Evolutionary conservation across 2,329 filamentous ascomycete species (phyloP).

Genomic region (Hirsutella thompsonii): DNA sequence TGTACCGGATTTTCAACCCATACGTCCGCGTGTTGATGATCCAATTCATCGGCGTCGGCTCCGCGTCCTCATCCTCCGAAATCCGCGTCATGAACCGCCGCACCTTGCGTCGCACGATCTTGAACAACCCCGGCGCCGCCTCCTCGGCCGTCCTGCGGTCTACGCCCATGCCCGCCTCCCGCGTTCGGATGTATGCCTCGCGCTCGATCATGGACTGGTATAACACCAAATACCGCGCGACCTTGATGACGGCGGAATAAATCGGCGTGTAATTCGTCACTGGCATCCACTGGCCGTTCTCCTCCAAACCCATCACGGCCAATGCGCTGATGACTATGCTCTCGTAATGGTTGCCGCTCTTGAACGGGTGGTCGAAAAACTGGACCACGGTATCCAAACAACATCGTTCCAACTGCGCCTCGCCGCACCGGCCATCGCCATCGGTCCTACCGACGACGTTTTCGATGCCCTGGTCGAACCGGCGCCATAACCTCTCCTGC

Average conservation of each 20-base stretch:
- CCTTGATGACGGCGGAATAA: constrained; percentile 8
- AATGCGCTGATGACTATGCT: constrained; percentile 6
- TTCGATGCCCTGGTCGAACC: no score
- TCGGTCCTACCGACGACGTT: no score
- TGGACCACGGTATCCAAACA: neutral
- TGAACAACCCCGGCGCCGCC: constrained; percentile 2
- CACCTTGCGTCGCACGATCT: constrained; percentile 2
- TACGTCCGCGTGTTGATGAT: constrained; percentile 4
- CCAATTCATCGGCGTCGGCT: constrained; percentile 6
- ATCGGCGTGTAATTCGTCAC: constrained; percentile 5
- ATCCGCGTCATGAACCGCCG: constrained; percentile 7
- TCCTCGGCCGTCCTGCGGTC: constrained; percentile 1
- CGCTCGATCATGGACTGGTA: constrained; percentile 4
- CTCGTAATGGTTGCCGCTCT: constrained; percentile 3
- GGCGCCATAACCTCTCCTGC: no score
- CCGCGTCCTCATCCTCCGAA: neutral
- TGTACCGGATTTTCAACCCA: constrained; percentile 6
- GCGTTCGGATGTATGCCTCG: neutral
- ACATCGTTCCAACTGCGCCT: neutral
- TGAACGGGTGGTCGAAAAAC: neutral
- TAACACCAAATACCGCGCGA: constrained; percentile 5
- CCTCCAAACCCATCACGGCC: constrained; percentile 2
- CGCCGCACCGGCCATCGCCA: no score
- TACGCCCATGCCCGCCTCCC: neutral
- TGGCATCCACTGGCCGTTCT: constrained; percentile 2